phyloP scores from a whole-genome alignment of 805 yeast genomes.

The Monosporozyma yasuniensis region DNA sequence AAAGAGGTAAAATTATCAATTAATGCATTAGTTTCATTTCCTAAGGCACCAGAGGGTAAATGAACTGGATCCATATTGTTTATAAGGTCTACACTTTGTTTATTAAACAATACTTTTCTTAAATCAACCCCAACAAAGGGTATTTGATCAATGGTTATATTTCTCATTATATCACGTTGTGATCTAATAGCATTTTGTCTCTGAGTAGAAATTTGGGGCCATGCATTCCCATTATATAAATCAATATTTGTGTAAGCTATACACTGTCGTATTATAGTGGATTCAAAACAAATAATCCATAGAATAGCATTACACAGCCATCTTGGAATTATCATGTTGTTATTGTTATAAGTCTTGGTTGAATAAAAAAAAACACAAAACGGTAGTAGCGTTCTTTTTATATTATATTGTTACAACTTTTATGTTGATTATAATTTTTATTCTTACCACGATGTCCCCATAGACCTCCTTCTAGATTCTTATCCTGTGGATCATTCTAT shows the following conservation, averaged over 20 bases:
- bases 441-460: no score
- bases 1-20: constrained; percentile 21
- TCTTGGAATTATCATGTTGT: not conserved
- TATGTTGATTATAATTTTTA: no score
- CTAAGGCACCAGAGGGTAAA: constrained; percentile 8
- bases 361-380: not conserved
- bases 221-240: constrained; percentile 7
- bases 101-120: constrained; percentile 24
- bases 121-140: constrained; percentile 35
- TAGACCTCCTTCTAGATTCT: no score
- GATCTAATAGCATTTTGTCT: constrained; percentile 34
- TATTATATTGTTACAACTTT: no score
- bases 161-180: constrained; percentile 40
- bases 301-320: not conserved
- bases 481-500: no score
- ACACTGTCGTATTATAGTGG: not conserved
- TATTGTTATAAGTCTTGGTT: not conserved
- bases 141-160: constrained; percentile 34
- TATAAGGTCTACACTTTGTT: constrained; percentile 7
- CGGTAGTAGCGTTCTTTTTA: not conserved
- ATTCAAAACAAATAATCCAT: no score
- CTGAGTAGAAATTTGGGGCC: constrained; percentile 29
- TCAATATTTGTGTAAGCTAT: not conserved
- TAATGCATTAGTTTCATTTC: not conserved
- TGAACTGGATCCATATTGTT: constrained; percentile 14